Evolutionary conservation across 2,329 filamentous ascomycete species (phyloP), one percentile per base, ranked within the genome.

Genomic region (Fusarium algeriense): DNA sequence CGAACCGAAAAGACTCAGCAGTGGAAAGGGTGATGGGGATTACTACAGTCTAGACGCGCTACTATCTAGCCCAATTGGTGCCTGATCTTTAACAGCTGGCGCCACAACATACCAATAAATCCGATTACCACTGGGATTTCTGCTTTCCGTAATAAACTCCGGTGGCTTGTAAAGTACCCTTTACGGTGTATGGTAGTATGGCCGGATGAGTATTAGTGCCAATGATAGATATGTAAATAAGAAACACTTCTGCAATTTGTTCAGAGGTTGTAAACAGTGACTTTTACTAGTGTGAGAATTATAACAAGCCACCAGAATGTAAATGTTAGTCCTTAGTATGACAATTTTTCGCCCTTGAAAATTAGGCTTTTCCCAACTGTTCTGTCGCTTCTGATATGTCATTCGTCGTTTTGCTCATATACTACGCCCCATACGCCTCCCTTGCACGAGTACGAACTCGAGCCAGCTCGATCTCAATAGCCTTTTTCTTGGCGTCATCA

Each of bases 381-480:
- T 14, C 7, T 2, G 6, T 14, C 20, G 17, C 20, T 15, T 30
- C 32, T 15, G 6, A 19, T 35, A 3, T 5, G 1, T 2, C 11
- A 8, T 37, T 6, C 15, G 4, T 5, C 6, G 0, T 6, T 11
- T 5, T 8, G 1, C 12, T 4, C 9, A 15, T 13, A 20, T 7
- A 9, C 1, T 50, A 26, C 6, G 23, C 48, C 10, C n/a, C 48
- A 11, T 17, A n/a, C 15, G 48, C 10, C 9, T 52, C 48, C 13
- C 32, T 52, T 5, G 6, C 48, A n/a, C 48, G 48, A 8, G 32
- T 52, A 12, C 32, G 48, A 11, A 52, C 32, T 10, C 48, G 32
- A 8, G 32, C 12, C 32, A 52, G 2, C 11, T 52, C 48, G 26
- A 52, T 38, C 32, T 52, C 48, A n/a, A 38, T 26, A 26, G 48